These are phyloP conservation scores for Erythrophleum ivorense DNA, from an alignment of 331 rosid species.

Conservation along the genomic window DNA sequence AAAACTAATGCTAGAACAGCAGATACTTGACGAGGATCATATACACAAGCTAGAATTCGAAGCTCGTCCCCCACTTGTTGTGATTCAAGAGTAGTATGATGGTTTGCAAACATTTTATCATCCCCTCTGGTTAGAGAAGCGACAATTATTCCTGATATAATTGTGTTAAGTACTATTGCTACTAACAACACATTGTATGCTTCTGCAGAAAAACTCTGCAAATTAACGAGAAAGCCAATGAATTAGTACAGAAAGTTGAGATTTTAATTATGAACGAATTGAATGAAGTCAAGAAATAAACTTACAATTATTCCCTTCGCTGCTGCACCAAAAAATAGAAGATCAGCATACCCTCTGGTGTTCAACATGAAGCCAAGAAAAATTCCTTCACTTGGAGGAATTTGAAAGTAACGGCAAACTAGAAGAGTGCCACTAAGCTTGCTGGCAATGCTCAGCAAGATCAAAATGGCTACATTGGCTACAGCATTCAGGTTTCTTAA, in stretches of 20 bases:
- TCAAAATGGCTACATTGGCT: slow-evolving; percentile 44
- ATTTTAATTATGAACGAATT: neutral
- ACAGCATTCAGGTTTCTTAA: slow-evolving; percentile 37
- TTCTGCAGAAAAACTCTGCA: slow-evolving; percentile 57
- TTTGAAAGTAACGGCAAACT: slow-evolving; percentile 63
- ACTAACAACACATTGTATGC: slow-evolving; percentile 74
- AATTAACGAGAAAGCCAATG: slow-evolving; percentile 1
- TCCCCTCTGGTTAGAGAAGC: slow-evolving; percentile 67
- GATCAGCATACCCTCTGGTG: slow-evolving; percentile 90
- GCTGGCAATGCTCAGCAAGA: slow-evolving; percentile 68
- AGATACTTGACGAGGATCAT: slow-evolving; percentile 78
- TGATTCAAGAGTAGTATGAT: slow-evolving; percentile 58
- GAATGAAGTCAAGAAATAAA: slow-evolving; percentile 32
- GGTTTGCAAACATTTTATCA: slow-evolving; percentile 61
- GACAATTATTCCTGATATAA: slow-evolving; percentile 81
- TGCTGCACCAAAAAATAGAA: slow-evolving; percentile 72
- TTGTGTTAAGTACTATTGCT: slow-evolving; percentile 70
- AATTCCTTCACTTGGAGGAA: slow-evolving; percentile 73
- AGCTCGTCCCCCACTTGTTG: slow-evolving; percentile 59
- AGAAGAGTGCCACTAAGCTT: slow-evolving; percentile 80
- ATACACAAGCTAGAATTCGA: slow-evolving; percentile 72
- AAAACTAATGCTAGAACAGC: slow-evolving; percentile 60
- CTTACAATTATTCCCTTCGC: slow-evolving; percentile 68
- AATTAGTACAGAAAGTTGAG: neutral
- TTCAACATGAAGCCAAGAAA: slow-evolving; percentile 79